phyloP scores from a whole-genome alignment of 2,329 filamentous ascomycete species.

The Xylariales sp. region DNA sequence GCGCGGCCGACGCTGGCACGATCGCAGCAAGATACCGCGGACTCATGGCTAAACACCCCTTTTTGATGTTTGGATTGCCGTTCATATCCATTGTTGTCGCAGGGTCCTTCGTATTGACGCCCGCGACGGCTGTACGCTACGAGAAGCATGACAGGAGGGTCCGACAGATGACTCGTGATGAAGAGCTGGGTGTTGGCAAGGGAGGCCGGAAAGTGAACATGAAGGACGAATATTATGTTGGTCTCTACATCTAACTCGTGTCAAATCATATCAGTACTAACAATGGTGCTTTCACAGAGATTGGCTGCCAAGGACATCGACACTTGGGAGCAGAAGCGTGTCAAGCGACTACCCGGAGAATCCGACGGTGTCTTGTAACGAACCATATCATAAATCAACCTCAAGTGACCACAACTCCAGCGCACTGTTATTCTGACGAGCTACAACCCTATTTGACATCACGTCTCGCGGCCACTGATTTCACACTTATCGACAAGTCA shows the following conservation, averaged over 20 bases:
- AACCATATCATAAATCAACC: background rate
- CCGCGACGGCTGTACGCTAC: slow-evolving; percentile 88
- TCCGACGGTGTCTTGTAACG: slow-evolving; percentile 72
- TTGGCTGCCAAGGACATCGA: slow-evolving; percentile 87
- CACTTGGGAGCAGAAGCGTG: slow-evolving; percentile 94
- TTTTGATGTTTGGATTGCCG: slow-evolving; percentile 87
- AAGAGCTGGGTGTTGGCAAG: slow-evolving; percentile 78
- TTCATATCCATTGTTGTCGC: slow-evolving; percentile 88
- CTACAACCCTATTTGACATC: too few species aligned
- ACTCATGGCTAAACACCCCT: slow-evolving; percentile 72
- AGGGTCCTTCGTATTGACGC: slow-evolving; percentile 90
- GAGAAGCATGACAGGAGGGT: slow-evolving; percentile 90
- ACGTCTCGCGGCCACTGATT: too few species aligned
- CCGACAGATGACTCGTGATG: slow-evolving; percentile 76
- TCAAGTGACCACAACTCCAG: too few species aligned
- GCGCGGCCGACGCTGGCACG: slow-evolving; percentile 59
- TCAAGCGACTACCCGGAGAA: slow-evolving; percentile 85
- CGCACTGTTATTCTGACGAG: too few species aligned
- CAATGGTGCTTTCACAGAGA: slow-evolving; percentile 46
- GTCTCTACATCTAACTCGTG: slow-evolving; percentile 28
- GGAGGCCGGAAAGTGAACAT: slow-evolving; percentile 68
- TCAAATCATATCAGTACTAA: background rate
- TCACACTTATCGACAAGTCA: too few species aligned
- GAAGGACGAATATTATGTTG: slow-evolving; percentile 81
- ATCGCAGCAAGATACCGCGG: slow-evolving; percentile 74